A percentile compares a stretch with the other conserved stretches of the same genome.
Evolutionary conservation across 257 asterid species (phyloP).

Genomic region (Hygrophila difformis): DNA sequence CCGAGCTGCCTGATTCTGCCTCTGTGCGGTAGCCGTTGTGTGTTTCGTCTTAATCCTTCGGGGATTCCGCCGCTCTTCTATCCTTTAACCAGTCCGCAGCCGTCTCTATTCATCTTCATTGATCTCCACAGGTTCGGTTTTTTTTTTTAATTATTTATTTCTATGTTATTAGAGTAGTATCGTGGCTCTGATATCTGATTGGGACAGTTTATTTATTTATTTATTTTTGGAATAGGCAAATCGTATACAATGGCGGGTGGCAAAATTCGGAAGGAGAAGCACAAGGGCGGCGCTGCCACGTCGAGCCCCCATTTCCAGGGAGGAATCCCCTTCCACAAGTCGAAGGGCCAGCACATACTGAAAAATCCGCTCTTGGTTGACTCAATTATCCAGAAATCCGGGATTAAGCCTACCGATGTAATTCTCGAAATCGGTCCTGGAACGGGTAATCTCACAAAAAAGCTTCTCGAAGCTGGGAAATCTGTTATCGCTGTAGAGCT

Average conservation of each 20-base stretch:
- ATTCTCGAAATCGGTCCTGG: conserved; percentile 97
- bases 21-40: too few relatives aligned
- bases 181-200: too few relatives aligned
- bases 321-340: conserved; percentile 87
- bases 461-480: conserved; percentile 93
- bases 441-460: conserved; percentile 91
- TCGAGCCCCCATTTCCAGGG: conserved; percentile 68
- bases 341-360: conserved; percentile 89
- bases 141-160: too few relatives aligned
- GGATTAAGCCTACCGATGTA: conserved; percentile 71
- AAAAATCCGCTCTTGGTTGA: conserved; percentile 81
- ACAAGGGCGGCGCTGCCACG: conserved; percentile 25
- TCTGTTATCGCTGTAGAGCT: conserved; percentile 82
- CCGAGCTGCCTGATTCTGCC: too few relatives aligned
- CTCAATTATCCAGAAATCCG: conserved; percentile 80
- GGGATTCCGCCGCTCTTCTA: too few relatives aligned
- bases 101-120: too few relatives aligned
- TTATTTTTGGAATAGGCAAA: too few relatives aligned
- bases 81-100: too few relatives aligned
- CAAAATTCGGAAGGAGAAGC: conserved; percentile 56
- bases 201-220: too few relatives aligned
- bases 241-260: conserved; percentile 99
- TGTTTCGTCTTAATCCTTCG: too few relatives aligned
- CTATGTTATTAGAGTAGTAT: too few relatives aligned
- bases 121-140: too few relatives aligned